Percentiles rank a stretch among this genome's conserved stretches.
phyloP scores from a whole-genome alignment of 306 rosid species.

The Begonia masoniana region DNA sequence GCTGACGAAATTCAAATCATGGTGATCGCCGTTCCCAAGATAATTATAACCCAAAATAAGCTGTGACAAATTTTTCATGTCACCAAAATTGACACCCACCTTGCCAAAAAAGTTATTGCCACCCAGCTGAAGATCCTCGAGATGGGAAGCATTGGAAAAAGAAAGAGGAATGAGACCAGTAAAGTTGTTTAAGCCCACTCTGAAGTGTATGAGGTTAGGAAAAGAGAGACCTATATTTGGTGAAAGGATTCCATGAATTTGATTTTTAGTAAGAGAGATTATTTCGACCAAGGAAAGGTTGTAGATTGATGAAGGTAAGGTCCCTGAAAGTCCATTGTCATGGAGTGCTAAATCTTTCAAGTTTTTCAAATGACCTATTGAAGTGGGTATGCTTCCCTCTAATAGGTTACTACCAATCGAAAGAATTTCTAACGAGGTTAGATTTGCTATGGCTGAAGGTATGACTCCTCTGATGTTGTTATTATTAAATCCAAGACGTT shows the following conservation, averaged over 20 bases:
- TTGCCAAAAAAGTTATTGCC: background rate
- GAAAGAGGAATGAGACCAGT: background rate
- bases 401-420: slow-evolving; percentile 51
- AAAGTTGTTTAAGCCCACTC: background rate
- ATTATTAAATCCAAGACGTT: slow-evolving; percentile 22
- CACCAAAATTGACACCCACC: background rate
- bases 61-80: background rate
- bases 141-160: background rate
- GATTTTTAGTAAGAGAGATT: background rate
- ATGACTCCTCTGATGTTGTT: slow-evolving; percentile 36
- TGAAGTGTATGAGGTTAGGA: background rate
- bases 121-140: background rate
- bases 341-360: slow-evolving; percentile 36
- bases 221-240: background rate
- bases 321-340: slow-evolving; percentile 49
- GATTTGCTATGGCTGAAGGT: slow-evolving; percentile 39
- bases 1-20: no score
- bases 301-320: slow-evolving; percentile 32
- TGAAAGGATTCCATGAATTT: background rate
- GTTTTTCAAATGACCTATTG: slow-evolving; percentile 32
- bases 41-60: background rate
- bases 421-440: slow-evolving; percentile 36
- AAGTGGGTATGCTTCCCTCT: slow-evolving; percentile 19
- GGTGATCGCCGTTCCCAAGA: no score
- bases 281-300: slow-evolving; percentile 10